A percentile compares a stretch with the other conserved stretches of the same genome.
Conservation (phyloP, 495 filamentous ascomycete genomes). For the Lasiosphaeris hirsuta region DNA sequence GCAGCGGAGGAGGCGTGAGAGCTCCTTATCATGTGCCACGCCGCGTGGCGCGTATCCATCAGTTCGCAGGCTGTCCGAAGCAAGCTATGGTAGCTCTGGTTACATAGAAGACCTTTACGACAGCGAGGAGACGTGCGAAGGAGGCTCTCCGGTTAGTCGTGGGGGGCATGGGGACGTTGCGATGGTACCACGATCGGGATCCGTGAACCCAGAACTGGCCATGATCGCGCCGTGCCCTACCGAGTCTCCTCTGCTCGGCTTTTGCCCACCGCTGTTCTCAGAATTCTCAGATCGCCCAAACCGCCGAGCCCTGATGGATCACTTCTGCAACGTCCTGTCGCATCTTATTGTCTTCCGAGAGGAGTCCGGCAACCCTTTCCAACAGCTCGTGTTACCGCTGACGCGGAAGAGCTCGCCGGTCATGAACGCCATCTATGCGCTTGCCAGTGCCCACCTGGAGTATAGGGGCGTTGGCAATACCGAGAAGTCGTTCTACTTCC, state of each 20-base stretch:
- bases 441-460: conserved; percentile 58
- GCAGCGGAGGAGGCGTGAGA: conserved; percentile 48
- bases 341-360: conserved; percentile 63
- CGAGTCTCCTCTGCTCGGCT: conserved; percentile 47
- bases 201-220: conserved; percentile 36
- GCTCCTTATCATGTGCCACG: conserved; percentile 2
- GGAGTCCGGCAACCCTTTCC: conserved; percentile 60
- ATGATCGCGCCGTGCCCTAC: conserved; percentile 48
- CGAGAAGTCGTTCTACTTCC: conserved; percentile 57
- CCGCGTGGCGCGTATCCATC: neutral
- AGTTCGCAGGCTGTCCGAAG: conserved; percentile 19
- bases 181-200: conserved; percentile 21
- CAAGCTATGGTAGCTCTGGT: conserved; percentile 18
- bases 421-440: conserved; percentile 56
- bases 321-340: conserved; percentile 61
- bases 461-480: conserved; percentile 52
- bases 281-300: conserved; percentile 55
- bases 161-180: neutral
- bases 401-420: conserved; percentile 51
- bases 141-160: neutral
- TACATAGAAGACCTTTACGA: neutral
- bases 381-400: conserved; percentile 58
- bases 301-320: conserved; percentile 54
- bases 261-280: conserved; percentile 48
- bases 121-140: conserved; percentile 3